Evolutionary conservation across 495 filamentous ascomycete species (phyloP).

Genomic region (Lophiotrema nucula): DNA sequence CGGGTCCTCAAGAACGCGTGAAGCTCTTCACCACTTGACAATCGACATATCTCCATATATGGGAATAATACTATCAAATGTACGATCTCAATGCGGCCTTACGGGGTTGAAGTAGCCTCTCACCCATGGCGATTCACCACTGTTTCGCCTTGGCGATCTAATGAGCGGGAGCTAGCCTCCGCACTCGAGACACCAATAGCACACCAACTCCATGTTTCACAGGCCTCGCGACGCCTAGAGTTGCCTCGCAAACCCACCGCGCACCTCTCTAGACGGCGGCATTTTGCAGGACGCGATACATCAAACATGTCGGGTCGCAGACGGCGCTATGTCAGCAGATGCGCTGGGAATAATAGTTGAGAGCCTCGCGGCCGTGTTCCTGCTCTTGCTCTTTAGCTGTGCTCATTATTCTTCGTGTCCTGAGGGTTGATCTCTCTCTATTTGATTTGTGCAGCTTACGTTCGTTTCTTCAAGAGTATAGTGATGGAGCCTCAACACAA

Average conservation of each 20-base stretch:
- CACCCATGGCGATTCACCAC: conserved; percentile 29
- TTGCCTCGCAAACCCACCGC: background rate
- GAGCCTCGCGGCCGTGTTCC: background rate
- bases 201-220: background rate
- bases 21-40: no score
- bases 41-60: no score
- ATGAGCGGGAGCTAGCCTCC: background rate
- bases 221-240: background rate
- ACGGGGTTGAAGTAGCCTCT: conserved; percentile 4
- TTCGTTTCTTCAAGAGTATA: background rate
- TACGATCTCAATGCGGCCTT: no score
- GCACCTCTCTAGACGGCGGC: background rate
- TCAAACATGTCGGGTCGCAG: conserved; percentile 18
- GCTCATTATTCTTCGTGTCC: conserved; percentile 3
- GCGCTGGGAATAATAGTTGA: background rate
- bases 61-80: no score
- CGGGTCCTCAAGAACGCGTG: no score
- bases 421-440: background rate
- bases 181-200: background rate
- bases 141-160: conserved; percentile 14
- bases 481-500: conserved; percentile 23
- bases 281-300: conserved; percentile 4
- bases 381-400: conserved; percentile 10
- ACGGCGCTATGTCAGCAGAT: background rate
- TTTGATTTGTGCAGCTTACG: background rate